These are phyloP conservation scores for Fragilariopsis cylindrus DNA, from an alignment of 108 stramenopile genomes.

Conservation along the genomic window DNA sequence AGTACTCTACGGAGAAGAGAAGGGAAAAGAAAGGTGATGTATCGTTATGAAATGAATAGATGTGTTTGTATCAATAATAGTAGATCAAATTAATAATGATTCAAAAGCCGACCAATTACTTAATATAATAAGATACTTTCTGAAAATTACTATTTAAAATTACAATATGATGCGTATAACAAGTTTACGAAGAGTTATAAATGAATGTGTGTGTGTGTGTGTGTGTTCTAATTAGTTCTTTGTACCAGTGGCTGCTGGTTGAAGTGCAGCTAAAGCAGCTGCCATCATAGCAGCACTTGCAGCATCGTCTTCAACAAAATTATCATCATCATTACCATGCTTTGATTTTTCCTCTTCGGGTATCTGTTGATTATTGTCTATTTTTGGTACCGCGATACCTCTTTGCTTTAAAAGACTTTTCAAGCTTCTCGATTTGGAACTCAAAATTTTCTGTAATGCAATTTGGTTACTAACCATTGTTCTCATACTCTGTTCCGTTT, in stretches of 20 bases:
- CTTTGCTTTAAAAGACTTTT: conserved; percentile 14
- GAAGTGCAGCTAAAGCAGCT: conserved; percentile 34
- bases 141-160: no score
- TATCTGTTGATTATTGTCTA: not conserved
- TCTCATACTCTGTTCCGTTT: conserved; percentile 30
- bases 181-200: no score
- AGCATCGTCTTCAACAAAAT: conserved; percentile 11
- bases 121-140: no score
- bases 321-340: not conserved
- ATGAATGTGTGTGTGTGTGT: no score
- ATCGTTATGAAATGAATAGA: no score
- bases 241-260: not conserved
- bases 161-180: no score
- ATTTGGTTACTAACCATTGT: conserved; percentile 34
- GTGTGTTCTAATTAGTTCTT: no score
- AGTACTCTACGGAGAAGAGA: no score
- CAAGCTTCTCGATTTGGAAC: conserved; percentile 13
- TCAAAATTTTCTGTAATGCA: conserved; percentile 27
- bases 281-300: conserved; percentile 26
- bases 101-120: no score
- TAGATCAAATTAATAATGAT: no score
- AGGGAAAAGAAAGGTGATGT: no score
- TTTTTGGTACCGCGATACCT: conserved; percentile 5
- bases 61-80: no score
- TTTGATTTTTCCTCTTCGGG: conserved; percentile 17